phyloP scores from a whole-genome alignment of 371 early-diverging fungal genomes.

The Globomyces sp. region DNA sequence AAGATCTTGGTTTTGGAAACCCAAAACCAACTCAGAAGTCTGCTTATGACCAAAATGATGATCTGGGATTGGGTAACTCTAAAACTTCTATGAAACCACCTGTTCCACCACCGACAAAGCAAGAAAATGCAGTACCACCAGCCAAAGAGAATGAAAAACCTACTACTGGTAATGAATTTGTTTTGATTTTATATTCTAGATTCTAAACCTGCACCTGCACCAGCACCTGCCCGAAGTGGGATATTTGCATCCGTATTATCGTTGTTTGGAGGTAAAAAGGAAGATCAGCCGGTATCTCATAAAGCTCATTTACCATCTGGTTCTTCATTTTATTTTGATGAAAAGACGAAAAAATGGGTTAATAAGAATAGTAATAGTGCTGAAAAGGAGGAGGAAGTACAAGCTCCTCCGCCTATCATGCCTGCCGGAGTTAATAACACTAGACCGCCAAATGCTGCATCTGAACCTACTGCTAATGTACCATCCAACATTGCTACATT shows the following conservation, averaged over 20 bases:
- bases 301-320: slow-evolving; percentile 8
- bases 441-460: not conserved
- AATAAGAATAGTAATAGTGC: not conserved
- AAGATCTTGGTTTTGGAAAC: slow-evolving; percentile 8
- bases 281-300: not conserved
- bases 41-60: too few species aligned
- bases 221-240: too few species aligned
- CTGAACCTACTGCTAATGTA: not conserved
- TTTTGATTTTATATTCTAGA: not conserved
- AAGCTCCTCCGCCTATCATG: not conserved
- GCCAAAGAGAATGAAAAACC: not conserved
- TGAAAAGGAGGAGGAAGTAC: not conserved
- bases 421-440: not conserved
- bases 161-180: not conserved
- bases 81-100: too few species aligned
- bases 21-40: not conserved
- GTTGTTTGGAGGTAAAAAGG: not conserved
- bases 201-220: not conserved
- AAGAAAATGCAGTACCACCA: too few species aligned
- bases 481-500: not conserved
- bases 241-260: not conserved
- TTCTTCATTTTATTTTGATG: slow-evolving; percentile 1
- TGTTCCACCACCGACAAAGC: too few species aligned
- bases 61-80: too few species aligned
- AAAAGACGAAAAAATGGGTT: slow-evolving; percentile 6